A percentile compares a stretch with the other conserved stretches of the same genome.
Conservation (phyloP, 768 basidiomycete genomes). For the Butyriboletus loyo region DNA sequence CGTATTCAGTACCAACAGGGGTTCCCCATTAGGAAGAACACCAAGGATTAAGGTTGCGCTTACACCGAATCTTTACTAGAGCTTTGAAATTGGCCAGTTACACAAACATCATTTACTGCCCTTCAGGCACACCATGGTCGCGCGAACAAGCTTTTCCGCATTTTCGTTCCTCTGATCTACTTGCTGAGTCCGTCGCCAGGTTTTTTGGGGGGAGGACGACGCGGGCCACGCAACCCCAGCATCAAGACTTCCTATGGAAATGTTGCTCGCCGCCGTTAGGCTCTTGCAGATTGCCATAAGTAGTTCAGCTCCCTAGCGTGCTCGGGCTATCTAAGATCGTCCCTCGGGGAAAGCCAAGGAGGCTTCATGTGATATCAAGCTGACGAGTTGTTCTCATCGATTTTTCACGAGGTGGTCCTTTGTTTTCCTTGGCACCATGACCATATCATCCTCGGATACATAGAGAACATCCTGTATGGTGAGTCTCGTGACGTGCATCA, state of each 20-base stretch:
- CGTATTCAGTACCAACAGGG: background rate
- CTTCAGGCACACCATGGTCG: background rate
- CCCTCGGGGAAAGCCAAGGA: background rate
- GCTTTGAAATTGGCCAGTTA: background rate
- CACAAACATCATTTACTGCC: background rate
- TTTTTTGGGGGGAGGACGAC: background rate
- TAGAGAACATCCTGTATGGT: conserved; percentile 26
- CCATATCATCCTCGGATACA: background rate
- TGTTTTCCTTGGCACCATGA: background rate
- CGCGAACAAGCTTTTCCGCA: background rate
- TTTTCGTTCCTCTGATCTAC: background rate
- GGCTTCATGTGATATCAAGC: conserved; percentile 5
- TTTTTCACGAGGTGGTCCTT: background rate
- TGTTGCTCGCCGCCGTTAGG: background rate
- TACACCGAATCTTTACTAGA: conserved; percentile 2
- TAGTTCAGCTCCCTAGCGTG: background rate
- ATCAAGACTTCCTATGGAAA: conserved; percentile 1
- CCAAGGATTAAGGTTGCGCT: background rate
- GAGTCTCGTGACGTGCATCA: background rate
- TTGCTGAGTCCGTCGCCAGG: background rate
- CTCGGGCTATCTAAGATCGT: background rate
- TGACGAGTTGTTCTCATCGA: background rate
- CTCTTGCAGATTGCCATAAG: background rate
- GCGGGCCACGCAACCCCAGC: background rate
- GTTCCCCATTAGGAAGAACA: background rate